A percentile compares a stretch with the other conserved stretches of the same genome.
phyloP scores from a whole-genome alignment of 768 basidiomycete genomes.

The Tephrocybe sp. region DNA sequence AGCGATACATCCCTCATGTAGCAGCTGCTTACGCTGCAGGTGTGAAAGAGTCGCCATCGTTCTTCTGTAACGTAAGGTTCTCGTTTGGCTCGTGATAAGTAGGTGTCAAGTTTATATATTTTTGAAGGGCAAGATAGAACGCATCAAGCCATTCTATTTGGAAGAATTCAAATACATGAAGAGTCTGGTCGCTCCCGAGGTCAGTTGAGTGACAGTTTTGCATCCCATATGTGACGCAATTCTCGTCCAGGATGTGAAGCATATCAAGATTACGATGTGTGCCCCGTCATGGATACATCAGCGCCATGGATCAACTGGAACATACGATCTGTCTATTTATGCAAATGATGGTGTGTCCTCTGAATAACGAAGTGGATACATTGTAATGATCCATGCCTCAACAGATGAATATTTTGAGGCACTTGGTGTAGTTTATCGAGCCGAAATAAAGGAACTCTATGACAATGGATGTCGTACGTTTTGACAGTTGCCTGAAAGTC shows the following conservation, averaged over 20 bases:
- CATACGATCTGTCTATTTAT: conserved; percentile 59
- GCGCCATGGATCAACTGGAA: conserved; percentile 55
- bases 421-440: conserved; percentile 43
- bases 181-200: conserved; percentile 51
- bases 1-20: conserved; percentile 50
- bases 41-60: conserved; percentile 32
- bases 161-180: conserved; percentile 64
- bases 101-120: conserved; percentile 18
- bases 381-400: background rate
- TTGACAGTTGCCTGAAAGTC: background rate
- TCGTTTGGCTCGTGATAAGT: background rate
- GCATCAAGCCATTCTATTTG: conserved; percentile 58
- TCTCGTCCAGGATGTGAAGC: conserved; percentile 52
- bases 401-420: conserved; percentile 55
- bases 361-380: background rate
- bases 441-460: conserved; percentile 47
- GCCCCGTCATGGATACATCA: conserved; percentile 74
- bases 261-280: conserved; percentile 70
- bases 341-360: conserved; percentile 48
- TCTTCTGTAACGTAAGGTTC: conserved; percentile 39
- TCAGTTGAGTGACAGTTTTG: background rate
- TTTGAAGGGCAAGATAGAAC: conserved; percentile 61
- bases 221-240: conserved; percentile 8
- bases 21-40: conserved; percentile 38
- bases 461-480: conserved; percentile 45